A percentile compares a stretch with the other conserved stretches of the same genome.
Conservation (phyloP, 1,284 basidiomycete genomes). For the Leccinum huronense region DNA sequence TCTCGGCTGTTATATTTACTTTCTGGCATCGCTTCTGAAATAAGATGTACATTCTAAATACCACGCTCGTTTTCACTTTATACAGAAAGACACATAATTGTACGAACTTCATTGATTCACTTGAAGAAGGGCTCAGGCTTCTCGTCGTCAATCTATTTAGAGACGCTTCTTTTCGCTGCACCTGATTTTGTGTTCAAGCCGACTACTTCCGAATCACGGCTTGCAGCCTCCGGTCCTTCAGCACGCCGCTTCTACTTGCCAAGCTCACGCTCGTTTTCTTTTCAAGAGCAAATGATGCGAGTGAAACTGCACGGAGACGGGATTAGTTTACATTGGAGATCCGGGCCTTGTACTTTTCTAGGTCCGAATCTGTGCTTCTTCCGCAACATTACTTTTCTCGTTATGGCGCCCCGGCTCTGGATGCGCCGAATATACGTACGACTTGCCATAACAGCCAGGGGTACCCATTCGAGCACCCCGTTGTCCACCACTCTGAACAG, state of each 20-base stretch:
- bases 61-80: no score
- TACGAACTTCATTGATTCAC: no score
- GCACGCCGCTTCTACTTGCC: background rate
- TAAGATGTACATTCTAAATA: no score
- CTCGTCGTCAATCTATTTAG: no score
- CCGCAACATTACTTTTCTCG: background rate
- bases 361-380: background rate
- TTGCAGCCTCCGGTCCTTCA: background rate
- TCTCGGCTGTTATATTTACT: no score
- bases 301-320: background rate
- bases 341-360: background rate
- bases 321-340: background rate
- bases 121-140: no score
- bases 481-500: background rate
- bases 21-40: no score
- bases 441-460: constrained; percentile 20
- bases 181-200: no score
- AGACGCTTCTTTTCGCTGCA: no score
- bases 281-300: no score
- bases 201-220: no score
- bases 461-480: constrained; percentile 8
- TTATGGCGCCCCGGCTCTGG: background rate
- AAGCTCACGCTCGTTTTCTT: background rate
- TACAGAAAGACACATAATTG: no score
- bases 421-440: constrained; percentile 4